Evolutionary conservation across 2,329 filamentous ascomycete genomes (phyloP), one percentile per base, ranked within the genome.

Genomic region (Beauveria varroae): DNA sequence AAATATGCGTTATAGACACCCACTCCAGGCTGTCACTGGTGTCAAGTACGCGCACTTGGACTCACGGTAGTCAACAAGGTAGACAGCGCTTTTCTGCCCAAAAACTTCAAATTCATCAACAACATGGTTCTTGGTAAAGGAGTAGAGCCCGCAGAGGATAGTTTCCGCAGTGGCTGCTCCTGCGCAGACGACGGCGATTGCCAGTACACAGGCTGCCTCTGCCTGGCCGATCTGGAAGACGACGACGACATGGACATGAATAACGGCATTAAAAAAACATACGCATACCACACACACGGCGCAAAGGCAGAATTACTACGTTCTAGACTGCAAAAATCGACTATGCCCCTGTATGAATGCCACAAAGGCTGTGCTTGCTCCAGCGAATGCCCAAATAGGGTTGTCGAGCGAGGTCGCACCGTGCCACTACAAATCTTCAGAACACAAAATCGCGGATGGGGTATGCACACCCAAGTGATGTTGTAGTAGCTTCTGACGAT

Each of bases 371-470:
- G 91, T 73, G 76, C 74, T 3, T 96, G 91, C 67, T 80, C 80
- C 2, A 69, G 72, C 0, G 66, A 75, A 20, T 96, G 91, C 67
- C 86, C 87, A 1, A 93, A 91, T 68, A 81, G 89, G 5, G 86
- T 93, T 0, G 90, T 95, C 0, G 88, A 91, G 68, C 81, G 87
- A 54, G 90, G 91, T 0, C 79, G 91, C 3, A 83, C 80, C 51
- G 78, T 95, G 0, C 82, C 86, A 2, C 75, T 96, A 1, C 85
- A 92, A 67, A 90, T 96, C 20, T 95, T 95, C 72, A 85, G 86
- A 59, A 93, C 91, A 0, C 66, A 70, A 2, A 79, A 86, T 54
- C 84, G 90, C 51, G 91, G 91, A 40, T 96, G 90, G 91, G 91
- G 87, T 84, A 71, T 67, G 78, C 24, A 24, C 12, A 18, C 12